Conservation (phyloP, 192 early-diverging fungal species). For the Phlyctochytrium arcticum region DNA sequence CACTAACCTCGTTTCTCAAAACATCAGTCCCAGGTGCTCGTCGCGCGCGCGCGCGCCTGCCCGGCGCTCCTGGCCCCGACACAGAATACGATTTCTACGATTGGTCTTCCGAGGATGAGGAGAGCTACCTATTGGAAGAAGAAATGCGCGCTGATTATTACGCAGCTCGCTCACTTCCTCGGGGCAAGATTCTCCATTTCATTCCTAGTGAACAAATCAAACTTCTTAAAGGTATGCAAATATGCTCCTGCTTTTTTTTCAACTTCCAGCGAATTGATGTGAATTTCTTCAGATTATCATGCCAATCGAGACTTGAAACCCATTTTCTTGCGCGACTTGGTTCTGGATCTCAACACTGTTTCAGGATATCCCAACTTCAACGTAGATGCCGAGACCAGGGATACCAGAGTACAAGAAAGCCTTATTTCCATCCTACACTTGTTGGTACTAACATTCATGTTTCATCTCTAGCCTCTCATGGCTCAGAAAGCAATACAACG, state of each 20-base stretch:
- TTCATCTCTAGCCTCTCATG: slow-evolving; percentile 24
- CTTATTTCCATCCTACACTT: neutral
- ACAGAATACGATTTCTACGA: neutral
- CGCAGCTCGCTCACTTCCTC: slow-evolving; percentile 1
- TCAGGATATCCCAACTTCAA: slow-evolving; percentile 40
- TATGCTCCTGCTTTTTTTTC: neutral
- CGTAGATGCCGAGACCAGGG: slow-evolving; percentile 15
- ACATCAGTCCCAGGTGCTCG: neutral
- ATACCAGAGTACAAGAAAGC: slow-evolving; percentile 23
- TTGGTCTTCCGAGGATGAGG: slow-evolving; percentile 10
- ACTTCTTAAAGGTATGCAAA: slow-evolving; percentile 45
- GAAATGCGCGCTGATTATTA: slow-evolving; percentile 5
- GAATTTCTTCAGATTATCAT: slow-evolving; percentile 38
- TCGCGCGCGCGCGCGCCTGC: neutral
- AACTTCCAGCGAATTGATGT: neutral
- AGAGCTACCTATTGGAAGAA: slow-evolving; percentile 9
- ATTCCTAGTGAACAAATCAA: slow-evolving; percentile 56
- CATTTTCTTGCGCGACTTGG: slow-evolving; percentile 43
- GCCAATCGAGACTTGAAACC: slow-evolving; percentile 44
- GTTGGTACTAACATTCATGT: too few species aligned
- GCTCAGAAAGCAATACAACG: slow-evolving; percentile 20
- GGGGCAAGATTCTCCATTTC: slow-evolving; percentile 49
- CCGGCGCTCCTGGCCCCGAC: neutral
- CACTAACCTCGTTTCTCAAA: neutral
- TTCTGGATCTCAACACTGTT: slow-evolving; percentile 28